phyloP scores from a whole-genome alignment of 2,329 filamentous ascomycete genomes.

The Herpotrichia juniperi region DNA sequence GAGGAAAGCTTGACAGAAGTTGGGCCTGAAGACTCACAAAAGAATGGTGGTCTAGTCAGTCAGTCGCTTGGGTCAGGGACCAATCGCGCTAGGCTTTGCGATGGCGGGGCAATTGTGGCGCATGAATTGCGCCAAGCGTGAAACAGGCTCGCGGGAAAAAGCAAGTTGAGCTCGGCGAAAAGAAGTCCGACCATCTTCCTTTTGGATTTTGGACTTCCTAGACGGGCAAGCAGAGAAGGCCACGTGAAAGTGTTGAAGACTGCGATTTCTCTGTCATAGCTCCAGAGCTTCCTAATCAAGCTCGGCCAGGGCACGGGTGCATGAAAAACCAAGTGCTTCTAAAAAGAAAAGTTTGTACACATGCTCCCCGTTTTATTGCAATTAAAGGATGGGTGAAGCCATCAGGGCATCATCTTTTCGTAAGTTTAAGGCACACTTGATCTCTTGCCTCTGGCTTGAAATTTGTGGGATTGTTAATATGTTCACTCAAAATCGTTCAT shows the following conservation, averaged over 20 bases:
- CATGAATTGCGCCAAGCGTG: not conserved
- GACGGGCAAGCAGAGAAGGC: slow-evolving; percentile 25
- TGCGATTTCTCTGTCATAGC: slow-evolving; percentile 37
- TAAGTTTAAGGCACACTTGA: no score
- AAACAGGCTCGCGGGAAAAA: slow-evolving; percentile 5
- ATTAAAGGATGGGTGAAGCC: no score
- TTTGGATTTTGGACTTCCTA: slow-evolving; percentile 26
- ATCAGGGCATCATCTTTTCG: no score
- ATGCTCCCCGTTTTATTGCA: no score
- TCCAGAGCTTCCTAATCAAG: slow-evolving; percentile 43
- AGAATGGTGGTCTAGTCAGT: slow-evolving; percentile 18
- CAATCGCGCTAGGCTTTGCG: slow-evolving; percentile 16
- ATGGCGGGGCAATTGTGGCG: slow-evolving; percentile 26
- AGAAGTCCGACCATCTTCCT: slow-evolving; percentile 1
- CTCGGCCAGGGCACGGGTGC: not conserved
- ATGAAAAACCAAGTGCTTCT: slow-evolving; percentile 6
- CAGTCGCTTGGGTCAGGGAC: slow-evolving; percentile 36
- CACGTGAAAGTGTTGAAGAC: slow-evolving; percentile 35
- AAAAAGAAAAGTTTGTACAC: no score
- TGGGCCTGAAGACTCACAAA: not conserved
- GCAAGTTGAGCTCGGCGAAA: slow-evolving; percentile 5
- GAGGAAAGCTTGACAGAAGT: not conserved
- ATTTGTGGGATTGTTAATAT: no score
- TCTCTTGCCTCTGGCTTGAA: no score
- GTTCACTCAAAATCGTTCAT: no score